Conservation (phyloP, 495 filamentous ascomycete genomes). For the Penicillium ochrochloron region DNA sequence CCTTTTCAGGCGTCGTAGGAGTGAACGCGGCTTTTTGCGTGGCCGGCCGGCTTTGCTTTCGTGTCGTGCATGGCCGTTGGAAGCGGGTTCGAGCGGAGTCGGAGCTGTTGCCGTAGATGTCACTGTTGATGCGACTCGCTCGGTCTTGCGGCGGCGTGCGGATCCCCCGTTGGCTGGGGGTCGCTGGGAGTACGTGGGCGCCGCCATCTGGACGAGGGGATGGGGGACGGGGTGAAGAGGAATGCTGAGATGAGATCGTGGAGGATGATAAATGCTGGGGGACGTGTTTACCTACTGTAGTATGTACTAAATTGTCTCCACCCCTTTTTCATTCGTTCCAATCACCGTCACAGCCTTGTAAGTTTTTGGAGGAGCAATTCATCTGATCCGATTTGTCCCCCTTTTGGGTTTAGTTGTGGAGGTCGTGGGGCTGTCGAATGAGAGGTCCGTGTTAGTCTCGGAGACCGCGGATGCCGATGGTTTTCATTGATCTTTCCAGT, state of each 20-base stretch:
- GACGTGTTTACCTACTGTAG: background rate
- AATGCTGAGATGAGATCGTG: background rate
- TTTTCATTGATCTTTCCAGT: background rate
- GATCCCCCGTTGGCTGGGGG: background rate
- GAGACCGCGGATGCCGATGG: background rate
- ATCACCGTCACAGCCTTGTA: background rate
- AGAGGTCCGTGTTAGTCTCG: background rate
- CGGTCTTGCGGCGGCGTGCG: conserved; percentile 2
- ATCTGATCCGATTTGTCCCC: conserved; percentile 16
- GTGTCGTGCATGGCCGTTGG: background rate
- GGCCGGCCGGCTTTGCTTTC: background rate
- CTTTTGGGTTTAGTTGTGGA: conserved; percentile 10
- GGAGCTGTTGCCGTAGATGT: background rate
- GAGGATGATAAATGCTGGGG: background rate
- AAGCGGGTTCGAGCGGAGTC: background rate
- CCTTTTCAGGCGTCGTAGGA: conserved; percentile 58
- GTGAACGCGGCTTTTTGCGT: conserved; percentile 46
- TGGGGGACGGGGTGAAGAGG: background rate
- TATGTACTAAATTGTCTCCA: background rate
- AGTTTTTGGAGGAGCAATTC: conserved; percentile 2
- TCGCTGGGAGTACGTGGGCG: background rate
- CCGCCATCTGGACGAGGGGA: conserved; percentile 2
- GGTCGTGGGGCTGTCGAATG: conserved; percentile 3
- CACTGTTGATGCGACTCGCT: background rate
- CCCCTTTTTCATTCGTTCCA: conserved; percentile 5